phyloP scores from a whole-genome alignment of 345 rosid species.

The Salix caprea region DNA sequence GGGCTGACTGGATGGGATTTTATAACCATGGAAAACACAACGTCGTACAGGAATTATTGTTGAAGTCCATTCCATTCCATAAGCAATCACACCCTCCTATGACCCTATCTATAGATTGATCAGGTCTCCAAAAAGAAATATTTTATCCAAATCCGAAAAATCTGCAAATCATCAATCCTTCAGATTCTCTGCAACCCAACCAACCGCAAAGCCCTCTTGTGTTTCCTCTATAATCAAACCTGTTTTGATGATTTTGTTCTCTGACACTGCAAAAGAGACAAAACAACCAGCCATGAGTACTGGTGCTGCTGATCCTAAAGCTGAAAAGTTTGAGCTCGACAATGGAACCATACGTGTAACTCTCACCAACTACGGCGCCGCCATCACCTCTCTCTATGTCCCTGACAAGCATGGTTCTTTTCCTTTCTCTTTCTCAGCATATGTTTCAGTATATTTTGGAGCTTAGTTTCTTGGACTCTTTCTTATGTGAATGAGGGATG shows the following conservation, averaged over 20 bases:
- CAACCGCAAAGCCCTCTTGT: too few species aligned
- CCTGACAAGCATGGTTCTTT: conserved; percentile 70
- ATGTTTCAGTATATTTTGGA: neutral
- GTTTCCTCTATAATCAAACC: too few species aligned
- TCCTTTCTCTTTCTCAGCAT: neutral
- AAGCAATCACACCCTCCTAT: too few species aligned
- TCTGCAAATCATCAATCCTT: too few species aligned
- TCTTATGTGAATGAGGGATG: neutral
- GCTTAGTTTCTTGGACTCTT: neutral
- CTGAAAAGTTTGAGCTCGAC: conserved; percentile 7
- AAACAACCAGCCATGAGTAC: neutral
- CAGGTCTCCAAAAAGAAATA: too few species aligned
- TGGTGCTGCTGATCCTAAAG: neutral
- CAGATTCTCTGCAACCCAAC: too few species aligned
- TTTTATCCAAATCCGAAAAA: too few species aligned
- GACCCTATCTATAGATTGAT: too few species aligned
- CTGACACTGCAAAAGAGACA: neutral
- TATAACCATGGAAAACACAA: too few species aligned
- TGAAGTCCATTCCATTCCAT: too few species aligned
- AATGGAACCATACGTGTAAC: conserved; percentile 8
- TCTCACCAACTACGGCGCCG: conserved; percentile 1
- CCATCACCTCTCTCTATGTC: conserved; percentile 58
- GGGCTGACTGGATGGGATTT: too few species aligned
- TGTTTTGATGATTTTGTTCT: neutral
- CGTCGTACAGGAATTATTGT: too few species aligned